Base-by-base conservation (phyloP, 345 rosid genomes). In the Cardamine resedifolia region DNA sequence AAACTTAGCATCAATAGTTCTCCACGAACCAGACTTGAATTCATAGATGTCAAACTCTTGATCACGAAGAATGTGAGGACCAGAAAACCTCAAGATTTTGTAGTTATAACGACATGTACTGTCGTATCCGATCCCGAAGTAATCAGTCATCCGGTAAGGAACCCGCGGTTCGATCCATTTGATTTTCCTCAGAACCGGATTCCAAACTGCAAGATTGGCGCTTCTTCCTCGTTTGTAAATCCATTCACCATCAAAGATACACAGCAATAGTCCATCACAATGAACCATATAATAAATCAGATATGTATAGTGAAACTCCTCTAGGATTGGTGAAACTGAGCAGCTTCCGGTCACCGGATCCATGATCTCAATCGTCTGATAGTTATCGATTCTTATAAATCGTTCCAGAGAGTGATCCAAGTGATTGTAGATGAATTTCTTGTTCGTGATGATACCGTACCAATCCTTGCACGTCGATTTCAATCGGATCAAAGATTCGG, bases 31-130 rank as follows among this genome's bases (percentile, higher is more conserved):
- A 27, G 11, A 27, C 59, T n/a, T 53, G 36, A 53, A 15, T 4
- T 53, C 59, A 28, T 28, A 53, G 11, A 53, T 53, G 36, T 53
- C 58, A 53, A 5, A 7, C 12, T 15, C 3, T 53, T 12, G 58
- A 27, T n/a, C n/a, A n/a, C n/a, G n/a, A n/a, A n/a, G n/a, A n/a
- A n/a, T n/a, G n/a, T n/a, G n/a, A n/a, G n/a, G n/a, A n/a, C n/a
- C n/a, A n/a, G n/a, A n/a, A n/a, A 26, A 15, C 58, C 34, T 53
- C 59, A 53, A 53, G 34, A 55, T 55, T 28, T 55, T 15, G 59
- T 55, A 55, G 59, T 28, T 55, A 7, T 55, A 21, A n/a, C 38
- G 59, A 55, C 20, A n/a, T 28, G 36, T 28, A 8, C 2, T 8
- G 3, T n/a, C 19, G 20, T 55, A 55, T 55, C 59, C 38, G n/a